Evolutionary conservation across 345 rosid species (phyloP).

Genomic region (Sonneratia caseolaris): DNA sequence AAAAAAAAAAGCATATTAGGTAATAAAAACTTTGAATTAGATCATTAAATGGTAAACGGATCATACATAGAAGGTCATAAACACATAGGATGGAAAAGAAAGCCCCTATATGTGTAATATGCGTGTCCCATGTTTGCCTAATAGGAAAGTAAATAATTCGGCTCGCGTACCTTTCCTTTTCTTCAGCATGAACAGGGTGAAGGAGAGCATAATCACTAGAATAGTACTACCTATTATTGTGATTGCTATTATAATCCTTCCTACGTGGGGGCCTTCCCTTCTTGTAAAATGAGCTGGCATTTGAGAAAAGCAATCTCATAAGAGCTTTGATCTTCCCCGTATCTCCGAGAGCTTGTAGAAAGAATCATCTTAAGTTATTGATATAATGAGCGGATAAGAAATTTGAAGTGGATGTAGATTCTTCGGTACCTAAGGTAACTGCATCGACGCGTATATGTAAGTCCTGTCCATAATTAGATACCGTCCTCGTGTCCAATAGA

Average conservation of each 20-base stretch:
- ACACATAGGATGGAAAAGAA: no score
- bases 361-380: no score
- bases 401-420: not conserved
- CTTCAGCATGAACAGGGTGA: not conserved
- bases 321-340: not conserved
- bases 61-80: no score
- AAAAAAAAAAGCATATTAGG: no score
- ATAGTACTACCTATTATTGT: not conserved
- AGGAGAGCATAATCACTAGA: not conserved
- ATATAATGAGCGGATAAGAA: not conserved
- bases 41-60: no score
- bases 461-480: conserved; percentile 15
- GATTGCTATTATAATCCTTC: not conserved
- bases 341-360: no score
- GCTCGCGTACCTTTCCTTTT: not conserved
- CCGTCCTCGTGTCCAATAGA: conserved; percentile 14
- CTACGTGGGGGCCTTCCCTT: not conserved
- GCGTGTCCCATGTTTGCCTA: no score
- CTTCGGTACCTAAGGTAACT: conserved; percentile 32
- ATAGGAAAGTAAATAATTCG: not conserved
- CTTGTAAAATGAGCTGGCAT: not conserved
- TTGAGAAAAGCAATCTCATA: not conserved
- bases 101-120: no score
- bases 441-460: conserved; percentile 39
- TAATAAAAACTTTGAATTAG: no score